Conservation (phyloP, 345 rosid genomes). For the Citrus cavaleriei region DNA sequence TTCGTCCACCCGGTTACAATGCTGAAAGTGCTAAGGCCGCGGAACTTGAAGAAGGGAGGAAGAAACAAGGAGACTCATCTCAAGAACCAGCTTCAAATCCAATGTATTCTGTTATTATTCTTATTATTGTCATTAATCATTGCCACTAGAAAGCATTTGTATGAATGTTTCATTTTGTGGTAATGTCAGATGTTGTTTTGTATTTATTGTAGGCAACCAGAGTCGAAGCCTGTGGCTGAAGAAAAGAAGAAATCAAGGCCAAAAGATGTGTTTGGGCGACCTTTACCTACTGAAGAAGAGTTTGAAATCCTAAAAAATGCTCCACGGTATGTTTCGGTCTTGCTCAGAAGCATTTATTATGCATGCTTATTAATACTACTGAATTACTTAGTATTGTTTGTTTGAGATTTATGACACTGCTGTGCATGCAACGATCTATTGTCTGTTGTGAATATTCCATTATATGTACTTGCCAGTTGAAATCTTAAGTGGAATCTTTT, state of each 20-base stretch:
- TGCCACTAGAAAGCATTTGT: neutral
- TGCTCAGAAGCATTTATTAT: neutral
- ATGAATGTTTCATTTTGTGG: too few relatives aligned
- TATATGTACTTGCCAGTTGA: neutral
- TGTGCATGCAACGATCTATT: neutral
- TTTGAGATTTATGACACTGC: neutral
- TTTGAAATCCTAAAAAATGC: constrained; percentile 83
- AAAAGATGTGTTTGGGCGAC: constrained; percentile 96
- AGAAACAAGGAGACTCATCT: constrained; percentile 24
- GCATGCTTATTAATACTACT: neutral
- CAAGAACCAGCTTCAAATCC: constrained; percentile 31
- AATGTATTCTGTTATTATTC: constrained; percentile 22
- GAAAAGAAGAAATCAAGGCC: constrained; percentile 81
- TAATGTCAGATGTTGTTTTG: neutral
- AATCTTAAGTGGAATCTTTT: neutral
- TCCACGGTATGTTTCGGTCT: constrained; percentile 52
- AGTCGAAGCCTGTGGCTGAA: constrained; percentile 26
- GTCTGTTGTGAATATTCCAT: neutral
- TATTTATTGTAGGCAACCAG: constrained; percentile 35
- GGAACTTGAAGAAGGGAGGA: constrained; percentile 60
- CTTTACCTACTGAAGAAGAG: constrained; percentile 91
- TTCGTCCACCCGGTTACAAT: constrained; percentile 94
- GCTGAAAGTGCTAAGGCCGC: constrained; percentile 98
- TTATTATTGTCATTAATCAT: neutral
- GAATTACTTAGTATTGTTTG: neutral